phyloP scores from a whole-genome alignment of 2,329 filamentous ascomycete genomes.

The Claviceps digitariae region DNA sequence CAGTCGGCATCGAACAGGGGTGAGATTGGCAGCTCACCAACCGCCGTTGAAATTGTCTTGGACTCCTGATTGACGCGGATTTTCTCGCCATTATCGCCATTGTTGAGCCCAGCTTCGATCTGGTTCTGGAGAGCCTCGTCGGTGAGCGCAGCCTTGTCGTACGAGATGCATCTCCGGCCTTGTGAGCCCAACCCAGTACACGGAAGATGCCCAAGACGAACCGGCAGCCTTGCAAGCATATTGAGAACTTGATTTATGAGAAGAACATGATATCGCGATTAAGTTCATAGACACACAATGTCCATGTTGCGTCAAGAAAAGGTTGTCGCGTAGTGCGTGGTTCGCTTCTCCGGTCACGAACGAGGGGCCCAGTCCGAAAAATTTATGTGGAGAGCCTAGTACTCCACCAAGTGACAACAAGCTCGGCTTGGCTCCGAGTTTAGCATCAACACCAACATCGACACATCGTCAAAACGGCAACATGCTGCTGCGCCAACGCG shows the following conservation, averaged over 20 bases:
- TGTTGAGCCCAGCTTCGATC: conserved; percentile 19
- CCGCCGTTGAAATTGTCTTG: conserved; percentile 31
- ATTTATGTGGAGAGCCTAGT: conserved; percentile 1
- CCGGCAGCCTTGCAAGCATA: neutral
- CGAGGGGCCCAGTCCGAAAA: neutral
- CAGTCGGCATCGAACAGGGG: conserved; percentile 40
- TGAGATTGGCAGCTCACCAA: conserved; percentile 36
- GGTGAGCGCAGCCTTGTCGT: conserved; percentile 17
- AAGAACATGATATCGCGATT: neutral
- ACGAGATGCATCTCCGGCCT: conserved; percentile 19
- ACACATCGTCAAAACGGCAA: conserved; percentile 1
- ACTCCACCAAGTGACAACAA: neutral
- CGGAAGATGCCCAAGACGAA: conserved; percentile 5
- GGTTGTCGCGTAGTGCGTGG: neutral
- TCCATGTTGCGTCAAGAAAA: neutral
- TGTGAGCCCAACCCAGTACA: conserved; percentile 1
- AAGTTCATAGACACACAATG: neutral
- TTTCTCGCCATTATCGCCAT: conserved; percentile 15
- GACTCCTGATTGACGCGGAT: conserved; percentile 23
- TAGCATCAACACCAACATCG: neutral
- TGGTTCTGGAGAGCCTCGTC: conserved; percentile 17
- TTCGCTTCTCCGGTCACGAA: neutral
- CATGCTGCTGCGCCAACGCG: conserved; percentile 20
- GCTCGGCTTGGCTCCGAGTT: neutral
- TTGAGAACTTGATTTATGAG: neutral